Base-by-base conservation (phyloP, 2,329 filamentous ascomycete species). In the Dendryphion nanum region DNA sequence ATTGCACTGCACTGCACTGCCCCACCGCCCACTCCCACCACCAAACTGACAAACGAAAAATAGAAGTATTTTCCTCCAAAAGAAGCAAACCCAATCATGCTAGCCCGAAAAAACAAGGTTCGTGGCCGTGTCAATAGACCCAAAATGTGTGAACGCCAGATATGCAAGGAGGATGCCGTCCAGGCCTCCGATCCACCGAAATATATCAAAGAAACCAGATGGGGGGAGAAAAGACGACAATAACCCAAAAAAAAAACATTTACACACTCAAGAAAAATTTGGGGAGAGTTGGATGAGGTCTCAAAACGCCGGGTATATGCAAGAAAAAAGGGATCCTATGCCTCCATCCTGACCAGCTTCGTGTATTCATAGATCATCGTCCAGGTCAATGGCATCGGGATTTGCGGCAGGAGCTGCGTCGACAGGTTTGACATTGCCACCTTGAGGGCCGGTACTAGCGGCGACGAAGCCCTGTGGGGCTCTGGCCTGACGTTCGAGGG, bases 391-490 rank as follows among this genome's bases (percentile, higher is more conserved):
- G 17, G 86, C 88, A 59, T 95, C 89, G 2, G 89, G 89, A 59
- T 95, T 95, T 5, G 77, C 74, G 10, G 79, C 68, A 15, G 74
- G 70, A 14, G 67, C 63, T 28, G 53, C 50, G 26, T 72, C 65
- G 3, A 63, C 61, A n/a, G 68, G 55, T 28, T 60, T 52, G 40
- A 71, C 67, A 50, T 80, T 78, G 16, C 80, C 81, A 10, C 78
- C 82, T 53, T 85, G 77, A 2, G 84, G 79, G 1, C 82, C 86
- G 24, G 82, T 85, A 59, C 81, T 93, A 18, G 93, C 86, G 16
- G 90, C 83, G 19, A 98, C 91, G 57, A 98, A 98, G 16, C 93
- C 93, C 17, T 84, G 79, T 0, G 91, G 90, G 5, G 90, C 91
- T 41, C 84, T 78, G n/a, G 89, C 85, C 66, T 96, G 87, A 49